Conservation (phyloP, 2,329 filamentous ascomycete species). For the Diplodia sapinea region DNA sequence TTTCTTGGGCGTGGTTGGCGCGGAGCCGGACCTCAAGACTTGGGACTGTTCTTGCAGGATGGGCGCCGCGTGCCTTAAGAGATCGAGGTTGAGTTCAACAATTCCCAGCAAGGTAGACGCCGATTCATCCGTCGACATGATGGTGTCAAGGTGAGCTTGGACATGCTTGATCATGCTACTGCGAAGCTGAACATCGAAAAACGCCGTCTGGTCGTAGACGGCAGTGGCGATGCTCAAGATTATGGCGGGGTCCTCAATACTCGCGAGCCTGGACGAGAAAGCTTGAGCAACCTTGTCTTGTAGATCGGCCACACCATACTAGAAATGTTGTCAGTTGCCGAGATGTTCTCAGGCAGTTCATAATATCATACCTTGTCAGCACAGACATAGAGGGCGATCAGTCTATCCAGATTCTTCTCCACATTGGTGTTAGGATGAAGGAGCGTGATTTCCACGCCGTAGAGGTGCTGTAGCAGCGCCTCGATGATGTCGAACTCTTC, state of each 20-base stretch:
- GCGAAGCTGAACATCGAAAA: conserved; percentile 1
- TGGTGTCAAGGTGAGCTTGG: background rate
- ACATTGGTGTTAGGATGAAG: background rate
- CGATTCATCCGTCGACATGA: background rate
- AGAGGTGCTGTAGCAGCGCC: background rate
- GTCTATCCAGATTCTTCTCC: background rate
- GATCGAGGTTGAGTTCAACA: background rate
- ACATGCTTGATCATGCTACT: background rate
- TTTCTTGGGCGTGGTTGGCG: background rate
- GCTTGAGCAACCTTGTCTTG: background rate
- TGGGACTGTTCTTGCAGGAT: background rate
- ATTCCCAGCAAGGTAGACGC: background rate
- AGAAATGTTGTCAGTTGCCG: background rate
- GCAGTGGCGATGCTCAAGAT: background rate
- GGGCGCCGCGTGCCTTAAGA: background rate
- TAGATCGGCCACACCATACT: background rate
- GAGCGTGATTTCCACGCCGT: background rate
- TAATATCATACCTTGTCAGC: background rate
- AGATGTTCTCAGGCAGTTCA: background rate
- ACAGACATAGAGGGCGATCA: background rate
- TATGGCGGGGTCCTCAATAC: background rate
- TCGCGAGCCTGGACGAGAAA: background rate
- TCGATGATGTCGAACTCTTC: background rate
- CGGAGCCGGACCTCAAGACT: background rate
- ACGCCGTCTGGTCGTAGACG: background rate